A percentile compares a stretch with the other conserved stretches of the same genome.
Conservation (phyloP, 305 asterid species). For the Fraxinus baroniana region DNA sequence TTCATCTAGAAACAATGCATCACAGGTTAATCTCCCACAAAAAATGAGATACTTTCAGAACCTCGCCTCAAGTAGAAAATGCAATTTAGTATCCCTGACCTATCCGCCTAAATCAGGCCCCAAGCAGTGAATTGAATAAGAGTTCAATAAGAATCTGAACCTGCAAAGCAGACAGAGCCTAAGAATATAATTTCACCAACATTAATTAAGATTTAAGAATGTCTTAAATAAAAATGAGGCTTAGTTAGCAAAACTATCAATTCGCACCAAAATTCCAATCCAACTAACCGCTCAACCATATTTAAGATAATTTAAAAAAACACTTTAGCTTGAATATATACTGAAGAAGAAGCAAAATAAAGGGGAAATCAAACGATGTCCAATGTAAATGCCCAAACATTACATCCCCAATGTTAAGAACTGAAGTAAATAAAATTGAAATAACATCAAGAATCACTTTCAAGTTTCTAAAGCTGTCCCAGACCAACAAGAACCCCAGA, state of each 20-base stretch:
- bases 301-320: conserved; percentile 2
- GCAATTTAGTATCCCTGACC: conserved; percentile 23
- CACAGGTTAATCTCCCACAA: conserved; percentile 42
- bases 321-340: neutral
- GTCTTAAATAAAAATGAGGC: neutral
- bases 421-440: neutral
- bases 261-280: neutral
- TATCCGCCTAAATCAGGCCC: conserved; percentile 29
- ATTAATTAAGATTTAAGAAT: neutral
- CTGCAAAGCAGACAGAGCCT: conserved; percentile 34
- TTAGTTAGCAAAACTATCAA: neutral
- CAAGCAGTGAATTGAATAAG: conserved; percentile 25
- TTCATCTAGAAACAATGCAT: conserved; percentile 60
- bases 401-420: conserved; percentile 16
- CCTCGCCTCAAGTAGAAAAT: conserved; percentile 26
- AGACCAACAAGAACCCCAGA: conserved; percentile 15
- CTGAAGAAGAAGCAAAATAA: neutral
- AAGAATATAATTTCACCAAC: conserved; percentile 8
- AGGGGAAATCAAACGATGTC: neutral
- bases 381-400: conserved; percentile 2
- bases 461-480: conserved; percentile 29
- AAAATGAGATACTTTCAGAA: conserved; percentile 17
- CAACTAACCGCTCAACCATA: neutral
- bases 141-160: conserved; percentile 25
- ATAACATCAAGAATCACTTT: neutral